Percentiles rank a stretch among this genome's conserved stretches.
These are phyloP conservation scores for Pseudonectria foliicola DNA, from an alignment of 2,329 filamentous ascomycete species.

Conservation along the genomic window DNA sequence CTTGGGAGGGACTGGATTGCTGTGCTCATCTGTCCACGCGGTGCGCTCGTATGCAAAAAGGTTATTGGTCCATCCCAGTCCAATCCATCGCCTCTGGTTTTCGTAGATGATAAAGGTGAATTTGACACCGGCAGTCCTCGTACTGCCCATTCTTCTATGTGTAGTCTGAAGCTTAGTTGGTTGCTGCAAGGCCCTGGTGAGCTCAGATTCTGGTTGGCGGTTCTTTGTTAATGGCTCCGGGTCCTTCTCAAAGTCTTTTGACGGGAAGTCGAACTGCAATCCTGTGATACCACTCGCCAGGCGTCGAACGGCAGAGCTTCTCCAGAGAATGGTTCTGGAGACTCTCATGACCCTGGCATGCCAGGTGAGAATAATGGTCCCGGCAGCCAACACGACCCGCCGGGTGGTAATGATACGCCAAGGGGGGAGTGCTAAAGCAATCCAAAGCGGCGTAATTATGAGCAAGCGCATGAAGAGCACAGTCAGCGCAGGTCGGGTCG, in stretches of 20 bases:
- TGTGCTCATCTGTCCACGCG: conserved; percentile 93
- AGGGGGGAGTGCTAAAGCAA: conserved; percentile 72
- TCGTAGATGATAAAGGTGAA: conserved; percentile 97
- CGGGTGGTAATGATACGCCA: conserved; percentile 80
- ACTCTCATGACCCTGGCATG: conserved; percentile 83
- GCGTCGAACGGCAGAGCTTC: conserved; percentile 67
- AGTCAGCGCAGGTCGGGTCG: conserved; percentile 81
- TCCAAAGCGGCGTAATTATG: conserved; percentile 83
- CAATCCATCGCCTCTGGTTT: conserved; percentile 92
- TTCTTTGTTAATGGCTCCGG: conserved; percentile 17
- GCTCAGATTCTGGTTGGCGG: conserved; percentile 34
- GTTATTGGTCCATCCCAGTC: conserved; percentile 88
- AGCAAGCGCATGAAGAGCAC: conserved; percentile 84
- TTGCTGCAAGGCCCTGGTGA: conserved; percentile 35
- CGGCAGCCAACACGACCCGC: conserved; percentile 75
- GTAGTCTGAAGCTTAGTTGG: conserved; percentile 21
- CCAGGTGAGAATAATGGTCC: conserved; percentile 83
- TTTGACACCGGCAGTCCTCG: conserved; percentile 70
- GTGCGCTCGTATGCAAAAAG: conserved; percentile 85
- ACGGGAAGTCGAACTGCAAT: conserved; percentile 57
- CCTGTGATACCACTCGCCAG: conserved; percentile 71
- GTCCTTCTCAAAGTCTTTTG: conserved; percentile 25
- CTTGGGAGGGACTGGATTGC: conserved; percentile 70
- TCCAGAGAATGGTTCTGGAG: conserved; percentile 81
- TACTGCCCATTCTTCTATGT: conserved; percentile 28